Percentiles rank a stretch among this genome's conserved stretches.
phyloP scores from a whole-genome alignment of 352 stramenopile genomes.

The Phytophthora sp. region DNA sequence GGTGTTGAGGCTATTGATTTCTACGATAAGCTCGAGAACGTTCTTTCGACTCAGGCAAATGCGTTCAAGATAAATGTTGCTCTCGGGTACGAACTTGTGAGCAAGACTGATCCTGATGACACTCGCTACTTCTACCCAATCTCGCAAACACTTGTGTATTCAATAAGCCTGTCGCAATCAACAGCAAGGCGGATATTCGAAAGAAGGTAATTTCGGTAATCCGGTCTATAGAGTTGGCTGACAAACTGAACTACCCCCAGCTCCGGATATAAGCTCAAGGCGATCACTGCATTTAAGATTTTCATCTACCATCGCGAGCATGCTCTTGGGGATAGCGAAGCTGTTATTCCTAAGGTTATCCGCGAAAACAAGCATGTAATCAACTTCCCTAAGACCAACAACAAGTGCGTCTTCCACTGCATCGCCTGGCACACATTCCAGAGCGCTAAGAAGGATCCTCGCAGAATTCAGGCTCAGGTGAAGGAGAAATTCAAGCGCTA shows the following conservation, averaged over 20 bases:
- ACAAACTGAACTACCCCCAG: neutral
- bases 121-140: too few relatives aligned
- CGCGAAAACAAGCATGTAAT: conserved; percentile 1
- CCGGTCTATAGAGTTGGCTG: neutral
- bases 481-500: neutral
- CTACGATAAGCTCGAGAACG: too few relatives aligned
- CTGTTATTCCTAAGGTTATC: neutral
- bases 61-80: too few relatives aligned
- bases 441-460: neutral
- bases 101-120: too few relatives aligned
- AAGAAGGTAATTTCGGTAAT: too few relatives aligned
- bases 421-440: neutral
- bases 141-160: too few relatives aligned
- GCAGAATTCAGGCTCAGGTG: neutral
- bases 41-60: too few relatives aligned
- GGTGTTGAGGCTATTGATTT: too few relatives aligned
- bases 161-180: too few relatives aligned
- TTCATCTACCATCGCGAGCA: neutral
- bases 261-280: neutral
- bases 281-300: conserved; percentile 1
- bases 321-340: neutral
- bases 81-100: too few relatives aligned
- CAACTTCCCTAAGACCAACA: too few relatives aligned
- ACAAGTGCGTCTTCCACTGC: neutral
- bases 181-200: too few relatives aligned